Percentiles rank a stretch among this genome's conserved stretches.
Evolutionary conservation across 352 stramenopile genomes (phyloP).

Genomic region (Pythium brachiatum): DNA sequence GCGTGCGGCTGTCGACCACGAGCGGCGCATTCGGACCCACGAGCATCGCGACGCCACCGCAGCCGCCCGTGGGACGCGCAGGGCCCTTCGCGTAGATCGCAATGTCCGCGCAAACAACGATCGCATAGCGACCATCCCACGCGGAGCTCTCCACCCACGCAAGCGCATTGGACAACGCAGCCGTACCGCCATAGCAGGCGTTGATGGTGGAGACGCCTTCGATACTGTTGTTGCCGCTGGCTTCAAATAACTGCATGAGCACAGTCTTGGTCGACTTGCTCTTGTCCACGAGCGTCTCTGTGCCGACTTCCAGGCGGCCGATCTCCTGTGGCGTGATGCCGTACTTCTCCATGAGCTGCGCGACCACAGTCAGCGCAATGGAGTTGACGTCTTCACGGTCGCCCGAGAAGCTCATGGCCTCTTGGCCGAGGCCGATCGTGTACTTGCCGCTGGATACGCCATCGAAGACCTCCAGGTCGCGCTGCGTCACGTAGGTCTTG

Average conservation of each 20-base stretch:
- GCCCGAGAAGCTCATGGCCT: slow-evolving; percentile 63
- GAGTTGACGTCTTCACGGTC: slow-evolving; percentile 78
- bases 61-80: slow-evolving; percentile 89
- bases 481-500: slow-evolving; percentile 91
- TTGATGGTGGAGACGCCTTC: slow-evolving; percentile 95
- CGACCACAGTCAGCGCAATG: slow-evolving; percentile 56
- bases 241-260: slow-evolving; percentile 69
- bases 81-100: slow-evolving; percentile 93
- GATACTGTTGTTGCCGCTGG: slow-evolving; percentile 51
- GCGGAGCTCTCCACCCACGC: slow-evolving; percentile 94
- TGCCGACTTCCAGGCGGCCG: slow-evolving; percentile 96
- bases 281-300: slow-evolving; percentile 94
- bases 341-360: slow-evolving; percentile 57
- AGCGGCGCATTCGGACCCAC: slow-evolving; percentile 95
- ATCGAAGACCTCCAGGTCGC: slow-evolving; percentile 93
- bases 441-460: slow-evolving; percentile 75
- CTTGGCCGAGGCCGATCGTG: slow-evolving; percentile 58
- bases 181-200: slow-evolving; percentile 97
- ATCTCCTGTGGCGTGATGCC: slow-evolving; percentile 62
- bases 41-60: slow-evolving; percentile 94
- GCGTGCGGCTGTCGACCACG: slow-evolving; percentile 83
- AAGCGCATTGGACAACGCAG: slow-evolving; percentile 96
- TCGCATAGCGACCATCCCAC: slow-evolving; percentile 92
- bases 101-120: slow-evolving; percentile 97
- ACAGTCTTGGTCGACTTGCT: slow-evolving; percentile 85